Conservation (phyloP, 352 stramenopile species). For the Phytophthora gonapodyides region DNA sequence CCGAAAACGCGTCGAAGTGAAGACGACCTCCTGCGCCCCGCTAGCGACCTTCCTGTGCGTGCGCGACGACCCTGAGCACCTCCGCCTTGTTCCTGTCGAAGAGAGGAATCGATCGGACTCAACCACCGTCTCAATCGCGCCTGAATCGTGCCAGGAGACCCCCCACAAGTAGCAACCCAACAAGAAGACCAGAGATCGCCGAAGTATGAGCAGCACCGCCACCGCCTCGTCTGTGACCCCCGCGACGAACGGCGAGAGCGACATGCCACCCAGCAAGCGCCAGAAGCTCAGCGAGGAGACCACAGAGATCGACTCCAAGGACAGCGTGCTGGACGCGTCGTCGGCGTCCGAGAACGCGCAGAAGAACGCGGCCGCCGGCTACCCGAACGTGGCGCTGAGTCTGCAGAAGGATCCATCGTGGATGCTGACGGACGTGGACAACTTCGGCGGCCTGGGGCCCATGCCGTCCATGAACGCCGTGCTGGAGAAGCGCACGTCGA, state of each 20-base stretch:
- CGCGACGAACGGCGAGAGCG: not conserved
- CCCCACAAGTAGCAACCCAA: not conserved
- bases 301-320: conserved; percentile 34
- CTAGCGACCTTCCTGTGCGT: not conserved
- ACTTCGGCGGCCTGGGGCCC: conserved; percentile 58
- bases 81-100: conserved; percentile 1
- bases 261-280: conserved; percentile 50
- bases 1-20: conserved; percentile 4
- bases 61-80: not conserved
- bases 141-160: conserved; percentile 1
- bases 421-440: conserved; percentile 75
- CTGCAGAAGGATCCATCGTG: conserved; percentile 80
- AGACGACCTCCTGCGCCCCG: not conserved
- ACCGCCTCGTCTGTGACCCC: conserved; percentile 1
- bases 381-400: conserved; percentile 55
- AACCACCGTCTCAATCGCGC: not conserved
- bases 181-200: not conserved
- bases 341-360: conserved; percentile 17
- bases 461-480: conserved; percentile 75
- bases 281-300: conserved; percentile 52
- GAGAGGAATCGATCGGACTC: conserved; percentile 3
- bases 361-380: conserved; percentile 30
- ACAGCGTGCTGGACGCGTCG: conserved; percentile 22
- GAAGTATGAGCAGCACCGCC: conserved; percentile 30
- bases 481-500: conserved; percentile 76